phyloP scores from a whole-genome alignment of 805 yeast species.

The Yamadazyma kitorensis region DNA sequence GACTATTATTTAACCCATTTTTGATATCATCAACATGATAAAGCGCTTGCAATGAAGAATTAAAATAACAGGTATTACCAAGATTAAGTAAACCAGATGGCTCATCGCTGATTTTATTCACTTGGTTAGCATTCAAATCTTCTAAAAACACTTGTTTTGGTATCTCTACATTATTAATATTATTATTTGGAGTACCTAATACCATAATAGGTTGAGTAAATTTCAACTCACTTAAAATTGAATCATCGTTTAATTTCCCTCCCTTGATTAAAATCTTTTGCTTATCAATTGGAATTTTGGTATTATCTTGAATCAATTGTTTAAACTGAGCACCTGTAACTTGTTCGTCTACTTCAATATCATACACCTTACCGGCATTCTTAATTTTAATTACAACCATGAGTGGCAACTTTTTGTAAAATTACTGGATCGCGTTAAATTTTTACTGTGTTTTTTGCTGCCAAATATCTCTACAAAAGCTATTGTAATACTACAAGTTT shows the following conservation, averaged over 20 bases:
- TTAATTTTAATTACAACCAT: constrained; percentile 24
- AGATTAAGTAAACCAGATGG: constrained; percentile 69
- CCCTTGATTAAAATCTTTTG: constrained; percentile 90
- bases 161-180: constrained; percentile 51
- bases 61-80: constrained; percentile 78
- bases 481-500: no score
- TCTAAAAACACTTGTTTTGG: constrained; percentile 61
- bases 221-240: constrained; percentile 47
- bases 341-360: constrained; percentile 42
- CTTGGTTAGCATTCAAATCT: constrained; percentile 54
- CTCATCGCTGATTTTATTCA: constrained; percentile 34
- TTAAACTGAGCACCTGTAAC: constrained; percentile 66
- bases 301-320: constrained; percentile 62
- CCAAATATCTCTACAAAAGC: no score
- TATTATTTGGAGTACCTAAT: constrained; percentile 82
- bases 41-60: constrained; percentile 63
- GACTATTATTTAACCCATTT: constrained; percentile 14
- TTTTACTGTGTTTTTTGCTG: no score
- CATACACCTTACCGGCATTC: constrained; percentile 42
- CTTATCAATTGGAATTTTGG: constrained; percentile 82
- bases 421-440: no score
- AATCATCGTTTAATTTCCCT: constrained; percentile 79
- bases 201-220: constrained; percentile 79
- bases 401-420: constrained; percentile 10
- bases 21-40: constrained; percentile 44